Conservation (phyloP, 306 rosid genomes). For the Oxytropis ochrocephala region DNA sequence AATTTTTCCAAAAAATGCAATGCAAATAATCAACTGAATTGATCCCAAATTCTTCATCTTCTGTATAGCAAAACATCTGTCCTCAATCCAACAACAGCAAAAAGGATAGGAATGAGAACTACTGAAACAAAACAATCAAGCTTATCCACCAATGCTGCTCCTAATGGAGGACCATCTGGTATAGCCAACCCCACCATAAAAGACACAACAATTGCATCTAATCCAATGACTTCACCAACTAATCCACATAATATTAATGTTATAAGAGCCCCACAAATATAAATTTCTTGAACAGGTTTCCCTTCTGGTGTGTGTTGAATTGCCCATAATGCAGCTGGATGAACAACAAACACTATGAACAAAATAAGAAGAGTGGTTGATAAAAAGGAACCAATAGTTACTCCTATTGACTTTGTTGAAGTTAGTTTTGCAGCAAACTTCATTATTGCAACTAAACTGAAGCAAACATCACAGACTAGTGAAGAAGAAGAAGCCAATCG, state of each 20-base stretch:
- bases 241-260: conserved; percentile 30
- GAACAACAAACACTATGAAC: conserved; percentile 37
- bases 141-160: conserved; percentile 51
- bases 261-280: conserved; percentile 28
- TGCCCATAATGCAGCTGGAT: conserved; percentile 39
- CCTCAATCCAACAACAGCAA: conserved; percentile 29
- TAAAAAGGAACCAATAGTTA: conserved; percentile 16
- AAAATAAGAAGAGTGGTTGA: conserved; percentile 26
- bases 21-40: conserved; percentile 26
- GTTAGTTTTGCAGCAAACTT: conserved; percentile 24
- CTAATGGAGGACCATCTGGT: conserved; percentile 65
- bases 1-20: conserved; percentile 37
- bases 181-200: conserved; percentile 53
- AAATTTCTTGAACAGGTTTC: conserved; percentile 41
- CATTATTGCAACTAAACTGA: conserved; percentile 1
- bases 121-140: conserved; percentile 48
- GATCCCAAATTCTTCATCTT: conserved; percentile 26
- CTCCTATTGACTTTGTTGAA: conserved; percentile 22
- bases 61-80: conserved; percentile 40
- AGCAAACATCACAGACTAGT: conserved; percentile 36
- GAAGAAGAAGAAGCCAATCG: conserved; percentile 52
- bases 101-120: conserved; percentile 40
- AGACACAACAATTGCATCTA: conserved; percentile 26
- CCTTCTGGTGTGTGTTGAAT: conserved; percentile 49
- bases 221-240: conserved; percentile 44